Percentiles rank a stretch among this genome's conserved stretches.
Conservation (phyloP, 2,329 filamentous ascomycete species). For the Colletotrichum sp. region DNA sequence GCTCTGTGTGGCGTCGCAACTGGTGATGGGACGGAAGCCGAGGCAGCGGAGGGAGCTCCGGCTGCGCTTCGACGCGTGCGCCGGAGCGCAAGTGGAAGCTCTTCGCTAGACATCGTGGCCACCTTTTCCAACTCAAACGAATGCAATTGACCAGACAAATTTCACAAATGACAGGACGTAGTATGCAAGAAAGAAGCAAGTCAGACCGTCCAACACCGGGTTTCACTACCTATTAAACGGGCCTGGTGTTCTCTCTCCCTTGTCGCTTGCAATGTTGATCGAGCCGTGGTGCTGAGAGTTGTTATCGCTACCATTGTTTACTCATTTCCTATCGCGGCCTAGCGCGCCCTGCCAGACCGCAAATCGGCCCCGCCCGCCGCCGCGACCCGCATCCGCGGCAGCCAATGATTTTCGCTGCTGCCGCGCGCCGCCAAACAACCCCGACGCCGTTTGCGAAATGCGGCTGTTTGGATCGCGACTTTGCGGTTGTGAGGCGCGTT, state of each 20-base stretch:
- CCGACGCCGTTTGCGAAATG: background rate
- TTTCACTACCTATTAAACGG: background rate
- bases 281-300: background rate
- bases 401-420: constrained; percentile 5
- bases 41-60: background rate
- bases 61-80: constrained; percentile 51
- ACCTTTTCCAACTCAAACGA: background rate
- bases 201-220: background rate
- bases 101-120: constrained; percentile 39
- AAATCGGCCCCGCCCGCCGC: constrained; percentile 3
- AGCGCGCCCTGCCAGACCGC: constrained; percentile 27
- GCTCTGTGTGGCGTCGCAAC: constrained; percentile 25
- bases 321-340: constrained; percentile 45
- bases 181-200: background rate
- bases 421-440: constrained; percentile 8
- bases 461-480: background rate
- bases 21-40: background rate
- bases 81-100: constrained; percentile 61
- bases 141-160: background rate
- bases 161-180: background rate
- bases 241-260: background rate
- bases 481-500: background rate
- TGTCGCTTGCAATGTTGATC: background rate
- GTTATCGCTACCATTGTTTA: constrained; percentile 45
- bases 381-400: background rate